phyloP scores from a whole-genome alignment of 2,329 filamentous ascomycete genomes.

The Aspergillus bombycis region DNA sequence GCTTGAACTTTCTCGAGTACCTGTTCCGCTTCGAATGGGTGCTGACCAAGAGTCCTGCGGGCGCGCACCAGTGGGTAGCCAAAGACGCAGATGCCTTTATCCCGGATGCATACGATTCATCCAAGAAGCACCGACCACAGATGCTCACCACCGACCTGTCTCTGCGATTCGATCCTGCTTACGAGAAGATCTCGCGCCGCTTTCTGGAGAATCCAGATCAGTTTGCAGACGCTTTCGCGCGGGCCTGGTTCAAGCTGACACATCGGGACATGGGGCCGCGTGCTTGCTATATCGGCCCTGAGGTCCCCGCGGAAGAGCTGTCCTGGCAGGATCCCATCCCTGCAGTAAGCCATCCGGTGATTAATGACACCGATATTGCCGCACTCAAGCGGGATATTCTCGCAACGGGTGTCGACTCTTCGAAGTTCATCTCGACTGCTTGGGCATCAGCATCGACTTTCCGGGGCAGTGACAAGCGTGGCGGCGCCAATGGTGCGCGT shows the following conservation, averaged over 20 bases:
- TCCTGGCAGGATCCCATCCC: constrained; percentile 77
- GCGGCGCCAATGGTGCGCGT: constrained; percentile 78
- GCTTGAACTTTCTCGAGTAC: constrained; percentile 73
- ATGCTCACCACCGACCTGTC: constrained; percentile 79
- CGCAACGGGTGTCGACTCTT: constrained; percentile 60
- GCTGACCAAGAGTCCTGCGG: constrained; percentile 72
- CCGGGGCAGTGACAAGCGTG: constrained; percentile 78
- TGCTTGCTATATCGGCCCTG: constrained; percentile 72
- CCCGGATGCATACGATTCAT: constrained; percentile 70
- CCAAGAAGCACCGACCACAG: constrained; percentile 72
- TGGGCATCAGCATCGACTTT: constrained; percentile 74
- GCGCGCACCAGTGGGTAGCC: constrained; percentile 76
- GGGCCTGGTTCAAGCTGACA: constrained; percentile 81
- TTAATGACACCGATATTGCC: constrained; percentile 67
- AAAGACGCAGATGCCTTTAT: constrained; percentile 69
- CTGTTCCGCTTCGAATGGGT: constrained; percentile 81
- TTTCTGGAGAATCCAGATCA: constrained; percentile 71
- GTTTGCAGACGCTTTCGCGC: constrained; percentile 69
- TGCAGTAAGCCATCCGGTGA: constrained; percentile 56
- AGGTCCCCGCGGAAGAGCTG: constrained; percentile 70
- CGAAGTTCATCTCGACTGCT: constrained; percentile 66
- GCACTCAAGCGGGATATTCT: constrained; percentile 71
- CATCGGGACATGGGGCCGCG: constrained; percentile 79
- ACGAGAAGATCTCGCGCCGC: constrained; percentile 74
- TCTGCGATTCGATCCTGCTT: constrained; percentile 70